Evolutionary conservation across 441 rosid species (phyloP).

Genomic region (Gossypium lobatum): DNA sequence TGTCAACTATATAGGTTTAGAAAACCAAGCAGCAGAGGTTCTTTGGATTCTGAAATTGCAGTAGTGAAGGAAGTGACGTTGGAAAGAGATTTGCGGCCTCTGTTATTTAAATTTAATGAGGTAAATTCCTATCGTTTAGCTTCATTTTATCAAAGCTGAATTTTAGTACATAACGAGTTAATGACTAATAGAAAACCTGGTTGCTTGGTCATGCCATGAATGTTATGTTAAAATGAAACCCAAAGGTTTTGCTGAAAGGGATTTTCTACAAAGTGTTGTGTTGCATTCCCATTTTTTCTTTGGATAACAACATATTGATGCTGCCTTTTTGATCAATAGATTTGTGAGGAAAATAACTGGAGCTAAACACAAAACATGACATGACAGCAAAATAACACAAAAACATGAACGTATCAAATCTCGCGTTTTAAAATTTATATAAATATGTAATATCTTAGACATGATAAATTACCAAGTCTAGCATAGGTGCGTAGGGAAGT

Average conservation of each 20-base stretch:
- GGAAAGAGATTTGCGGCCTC: conserved; percentile 66
- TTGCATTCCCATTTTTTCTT: conserved; percentile 3
- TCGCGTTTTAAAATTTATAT: background rate
- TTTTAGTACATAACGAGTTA: background rate
- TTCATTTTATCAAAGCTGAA: background rate
- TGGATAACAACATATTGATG: background rate
- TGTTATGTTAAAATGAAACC: background rate
- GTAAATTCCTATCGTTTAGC: conserved; percentile 26
- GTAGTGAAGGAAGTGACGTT: conserved; percentile 36
- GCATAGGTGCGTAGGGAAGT: too few relatives aligned
- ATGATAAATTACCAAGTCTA: too few relatives aligned
- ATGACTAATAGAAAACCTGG: background rate
- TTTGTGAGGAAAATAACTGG: background rate
- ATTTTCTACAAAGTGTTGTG: background rate
- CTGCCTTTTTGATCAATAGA: background rate
- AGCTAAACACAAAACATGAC: background rate
- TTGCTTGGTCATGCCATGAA: background rate
- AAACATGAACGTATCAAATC: background rate
- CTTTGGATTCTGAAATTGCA: conserved; percentile 34
- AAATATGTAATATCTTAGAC: background rate
- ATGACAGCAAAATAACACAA: background rate
- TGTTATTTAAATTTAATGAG: conserved; percentile 91
- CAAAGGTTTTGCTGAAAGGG: background rate
- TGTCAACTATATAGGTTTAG: conserved; percentile 53
- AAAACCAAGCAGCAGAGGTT: conserved; percentile 45